Evolutionary conservation across 2,329 filamentous ascomycete genomes (phyloP).

Genomic region (Fusarium sp.): DNA sequence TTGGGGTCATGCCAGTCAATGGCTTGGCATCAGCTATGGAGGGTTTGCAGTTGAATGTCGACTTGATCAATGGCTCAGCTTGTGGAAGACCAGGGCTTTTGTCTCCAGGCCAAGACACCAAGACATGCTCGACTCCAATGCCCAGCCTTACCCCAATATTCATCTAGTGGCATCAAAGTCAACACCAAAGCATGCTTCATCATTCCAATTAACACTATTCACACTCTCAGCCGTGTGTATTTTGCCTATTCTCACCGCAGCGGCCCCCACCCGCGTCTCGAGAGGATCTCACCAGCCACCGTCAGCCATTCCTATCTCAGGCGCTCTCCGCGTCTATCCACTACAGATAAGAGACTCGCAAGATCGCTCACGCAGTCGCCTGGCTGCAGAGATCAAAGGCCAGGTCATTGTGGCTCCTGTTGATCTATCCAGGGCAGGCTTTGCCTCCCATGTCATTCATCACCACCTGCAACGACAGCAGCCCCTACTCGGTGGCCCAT

Average conservation of each 20-base stretch:
- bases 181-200: slow-evolving; percentile 25
- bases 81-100: neutral
- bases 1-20: neutral
- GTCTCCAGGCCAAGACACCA: neutral
- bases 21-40: slow-evolving; percentile 7
- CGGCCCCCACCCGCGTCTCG: slow-evolving; percentile 19
- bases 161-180: neutral
- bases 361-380: neutral
- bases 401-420: slow-evolving; percentile 1
- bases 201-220: slow-evolving; percentile 10
- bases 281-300: neutral
- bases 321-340: neutral
- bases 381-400: slow-evolving; percentile 3
- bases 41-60: neutral
- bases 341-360: slow-evolving; percentile 3
- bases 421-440: neutral
- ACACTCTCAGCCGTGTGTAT: slow-evolving; percentile 14
- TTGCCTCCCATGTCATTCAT: slow-evolving; percentile 2
- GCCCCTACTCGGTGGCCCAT: slow-evolving; percentile 4
- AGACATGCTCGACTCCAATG: neutral
- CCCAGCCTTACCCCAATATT: slow-evolving; percentile 3
- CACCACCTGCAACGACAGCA: neutral
- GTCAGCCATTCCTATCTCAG: slow-evolving; percentile 2
- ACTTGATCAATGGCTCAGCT: neutral
- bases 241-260: slow-evolving; percentile 7